These are phyloP conservation scores for Triglochin maritima DNA, from an alignment of 106 monocot species.

Conservation along the genomic window DNA sequence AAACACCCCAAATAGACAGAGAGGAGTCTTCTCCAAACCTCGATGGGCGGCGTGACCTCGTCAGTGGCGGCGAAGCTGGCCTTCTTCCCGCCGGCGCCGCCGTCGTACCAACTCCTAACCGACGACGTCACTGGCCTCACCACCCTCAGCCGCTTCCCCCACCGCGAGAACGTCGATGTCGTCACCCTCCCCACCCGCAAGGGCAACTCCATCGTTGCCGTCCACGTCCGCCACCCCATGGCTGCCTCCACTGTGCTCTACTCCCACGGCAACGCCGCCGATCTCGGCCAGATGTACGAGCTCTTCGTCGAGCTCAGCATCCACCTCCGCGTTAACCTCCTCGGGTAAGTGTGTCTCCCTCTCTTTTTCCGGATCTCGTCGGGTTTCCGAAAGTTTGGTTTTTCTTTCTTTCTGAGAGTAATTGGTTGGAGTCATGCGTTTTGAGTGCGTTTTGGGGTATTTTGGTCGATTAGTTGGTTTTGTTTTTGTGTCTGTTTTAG, in stretches of 20 bases:
- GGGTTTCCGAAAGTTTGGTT: neutral
- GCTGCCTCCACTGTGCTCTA: constrained; percentile 52
- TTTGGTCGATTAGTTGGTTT: neutral
- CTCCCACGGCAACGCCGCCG: constrained; percentile 75
- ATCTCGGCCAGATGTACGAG: constrained; percentile 74
- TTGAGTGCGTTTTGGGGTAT: neutral
- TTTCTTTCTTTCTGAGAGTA: neutral
- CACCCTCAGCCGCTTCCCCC: constrained; percentile 41
- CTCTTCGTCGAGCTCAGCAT: constrained; percentile 60
- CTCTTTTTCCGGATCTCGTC: neutral
- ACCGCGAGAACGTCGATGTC: constrained; percentile 61
- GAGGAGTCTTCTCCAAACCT: neutral
- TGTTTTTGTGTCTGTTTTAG: neutral
- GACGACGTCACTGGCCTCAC: constrained; percentile 26
- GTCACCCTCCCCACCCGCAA: constrained; percentile 38
- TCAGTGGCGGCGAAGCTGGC: constrained; percentile 70
- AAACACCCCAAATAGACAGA: neutral
- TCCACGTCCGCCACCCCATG: constrained; percentile 49
- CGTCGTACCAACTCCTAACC: constrained; percentile 38
- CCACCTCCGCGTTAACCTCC: constrained; percentile 58
- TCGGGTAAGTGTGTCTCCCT: constrained; percentile 28
- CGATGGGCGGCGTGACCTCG: constrained; percentile 71
- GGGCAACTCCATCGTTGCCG: constrained; percentile 45
- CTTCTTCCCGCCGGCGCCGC: constrained; percentile 66
- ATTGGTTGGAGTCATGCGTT: neutral